These are phyloP conservation scores for Colletotrichum noveboracense DNA, from an alignment of 2,329 filamentous ascomycete genomes.

Conservation along the genomic window DNA sequence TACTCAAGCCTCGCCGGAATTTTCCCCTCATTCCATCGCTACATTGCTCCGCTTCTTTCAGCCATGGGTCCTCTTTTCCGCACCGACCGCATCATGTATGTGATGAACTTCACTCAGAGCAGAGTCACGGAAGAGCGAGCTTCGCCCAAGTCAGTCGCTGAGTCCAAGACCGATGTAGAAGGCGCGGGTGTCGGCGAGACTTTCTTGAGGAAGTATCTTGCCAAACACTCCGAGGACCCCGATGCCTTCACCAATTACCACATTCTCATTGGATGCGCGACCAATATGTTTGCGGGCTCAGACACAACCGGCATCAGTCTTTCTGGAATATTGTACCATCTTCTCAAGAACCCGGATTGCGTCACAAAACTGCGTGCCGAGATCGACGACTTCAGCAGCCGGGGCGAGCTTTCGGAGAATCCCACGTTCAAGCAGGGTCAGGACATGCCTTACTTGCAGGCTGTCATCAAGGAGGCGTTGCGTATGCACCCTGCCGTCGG, in stretches of 20 bases:
- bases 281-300: conserved; percentile 42
- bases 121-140: conserved; percentile 33
- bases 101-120: conserved; percentile 32
- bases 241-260: conserved; percentile 44
- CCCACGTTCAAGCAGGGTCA: conserved; percentile 41
- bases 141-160: conserved; percentile 13
- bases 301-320: conserved; percentile 56
- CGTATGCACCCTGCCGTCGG: conserved; percentile 55
- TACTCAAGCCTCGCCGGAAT: conserved; percentile 47
- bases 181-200: conserved; percentile 30
- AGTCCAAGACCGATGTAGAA: not conserved
- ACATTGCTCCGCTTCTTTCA: conserved; percentile 34
- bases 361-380: conserved; percentile 29
- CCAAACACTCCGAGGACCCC: conserved; percentile 44
- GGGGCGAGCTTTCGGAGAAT: conserved; percentile 20
- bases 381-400: conserved; percentile 16
- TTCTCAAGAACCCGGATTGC: conserved; percentile 36
- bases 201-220: conserved; percentile 47
- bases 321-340: conserved; percentile 46
- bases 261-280: conserved; percentile 27
- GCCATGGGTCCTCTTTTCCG: conserved; percentile 29
- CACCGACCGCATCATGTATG: conserved; percentile 15
- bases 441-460: conserved; percentile 55
- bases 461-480: conserved; percentile 57
- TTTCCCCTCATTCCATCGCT: conserved; percentile 42